phyloP scores from a whole-genome alignment of 192 early-diverging fungal genomes.

The Entomortierella lignicola region DNA sequence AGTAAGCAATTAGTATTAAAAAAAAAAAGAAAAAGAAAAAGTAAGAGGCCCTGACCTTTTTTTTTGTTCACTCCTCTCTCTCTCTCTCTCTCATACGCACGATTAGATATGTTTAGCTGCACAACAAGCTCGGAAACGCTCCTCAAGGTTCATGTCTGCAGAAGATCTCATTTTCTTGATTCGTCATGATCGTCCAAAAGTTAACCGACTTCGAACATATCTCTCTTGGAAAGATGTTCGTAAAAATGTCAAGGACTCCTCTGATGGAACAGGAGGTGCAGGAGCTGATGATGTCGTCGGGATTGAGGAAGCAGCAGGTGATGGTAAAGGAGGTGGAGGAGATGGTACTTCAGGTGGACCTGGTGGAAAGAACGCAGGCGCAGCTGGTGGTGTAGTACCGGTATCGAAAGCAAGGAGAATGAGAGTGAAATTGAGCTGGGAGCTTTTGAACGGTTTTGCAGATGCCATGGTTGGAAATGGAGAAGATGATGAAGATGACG shows the following conservation, averaged over 20 bases:
- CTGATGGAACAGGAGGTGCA: conserved; percentile 61
- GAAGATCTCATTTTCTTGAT: conserved; percentile 98
- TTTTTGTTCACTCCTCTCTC: background rate
- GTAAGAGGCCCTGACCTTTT: too few relatives aligned
- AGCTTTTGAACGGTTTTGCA: conserved; percentile 84
- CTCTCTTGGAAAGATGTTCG: conserved; percentile 97
- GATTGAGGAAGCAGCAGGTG: conserved; percentile 67
- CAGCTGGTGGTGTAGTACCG: conserved; percentile 45
- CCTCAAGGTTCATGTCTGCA: conserved; percentile 80
- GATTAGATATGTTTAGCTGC: conserved; percentile 85
- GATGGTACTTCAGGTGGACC: conserved; percentile 37
- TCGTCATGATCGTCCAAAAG: conserved; percentile 93
- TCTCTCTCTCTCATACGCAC: background rate
- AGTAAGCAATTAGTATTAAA: too few relatives aligned
- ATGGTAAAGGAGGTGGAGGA: conserved; percentile 53
- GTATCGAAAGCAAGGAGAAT: conserved; percentile 60
- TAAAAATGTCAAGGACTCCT: conserved; percentile 87
- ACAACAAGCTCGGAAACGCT: conserved; percentile 82
- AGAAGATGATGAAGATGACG: conserved; percentile 86
- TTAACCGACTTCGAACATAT: conserved; percentile 90
- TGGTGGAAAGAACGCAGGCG: conserved; percentile 23
- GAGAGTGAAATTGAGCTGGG: conserved; percentile 92
- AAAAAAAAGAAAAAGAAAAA: background rate
- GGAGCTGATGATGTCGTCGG: conserved; percentile 65
- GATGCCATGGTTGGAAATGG: conserved; percentile 80